These are phyloP conservation scores for Atkinsonella texensis DNA, from an alignment of 2,329 filamentous ascomycete species.

Conservation along the genomic window DNA sequence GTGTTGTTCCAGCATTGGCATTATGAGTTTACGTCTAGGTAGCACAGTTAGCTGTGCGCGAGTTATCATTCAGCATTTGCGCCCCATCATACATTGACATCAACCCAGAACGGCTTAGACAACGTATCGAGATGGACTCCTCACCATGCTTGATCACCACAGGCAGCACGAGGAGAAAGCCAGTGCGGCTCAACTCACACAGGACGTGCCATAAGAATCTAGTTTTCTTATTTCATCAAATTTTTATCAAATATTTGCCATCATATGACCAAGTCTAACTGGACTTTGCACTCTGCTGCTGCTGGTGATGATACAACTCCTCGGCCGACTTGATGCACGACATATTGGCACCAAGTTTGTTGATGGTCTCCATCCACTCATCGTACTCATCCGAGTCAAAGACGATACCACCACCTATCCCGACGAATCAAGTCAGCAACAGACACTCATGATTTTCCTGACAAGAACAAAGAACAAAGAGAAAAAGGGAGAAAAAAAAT, in stretches of 20 bases:
- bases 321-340: conserved; percentile 79
- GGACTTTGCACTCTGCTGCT: conserved; percentile 14
- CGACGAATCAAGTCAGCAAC: background rate
- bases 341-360: conserved; percentile 88
- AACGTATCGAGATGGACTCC: too few relatives aligned
- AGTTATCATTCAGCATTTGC: background rate
- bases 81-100: background rate
- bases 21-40: background rate
- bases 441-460: background rate
- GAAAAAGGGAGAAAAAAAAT: background rate
- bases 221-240: too few relatives aligned
- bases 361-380: conserved; percentile 88
- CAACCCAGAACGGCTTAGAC: too few relatives aligned
- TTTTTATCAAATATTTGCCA: background rate
- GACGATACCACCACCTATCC: conserved; percentile 71
- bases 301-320: conserved; percentile 38
- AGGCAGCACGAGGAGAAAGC: too few relatives aligned
- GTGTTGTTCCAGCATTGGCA: background rate
- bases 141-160: too few relatives aligned
- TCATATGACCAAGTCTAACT: background rate
- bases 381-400: conserved; percentile 90
- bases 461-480: background rate
- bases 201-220: too few relatives aligned
- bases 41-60: background rate
- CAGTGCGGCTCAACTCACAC: too few relatives aligned